phyloP scores from a whole-genome alignment of 805 yeast species.

The Teunomyces pallodes region DNA sequence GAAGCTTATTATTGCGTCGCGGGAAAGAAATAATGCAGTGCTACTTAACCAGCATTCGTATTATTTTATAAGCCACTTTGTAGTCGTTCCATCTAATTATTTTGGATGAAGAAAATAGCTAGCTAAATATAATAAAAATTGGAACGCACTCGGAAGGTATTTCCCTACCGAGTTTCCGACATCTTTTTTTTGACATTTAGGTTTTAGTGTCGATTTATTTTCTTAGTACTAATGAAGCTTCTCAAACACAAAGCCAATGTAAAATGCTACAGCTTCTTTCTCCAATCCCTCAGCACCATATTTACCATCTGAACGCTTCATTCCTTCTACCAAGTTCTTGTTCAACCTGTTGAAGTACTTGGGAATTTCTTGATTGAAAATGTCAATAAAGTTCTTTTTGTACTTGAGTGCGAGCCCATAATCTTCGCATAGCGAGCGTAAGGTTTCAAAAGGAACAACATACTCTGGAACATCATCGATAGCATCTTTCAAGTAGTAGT shows the following conservation, averaged over 20 bases:
- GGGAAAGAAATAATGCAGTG: background rate
- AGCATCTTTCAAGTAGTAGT: conserved; percentile 84
- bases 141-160: background rate
- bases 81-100: conserved; percentile 2
- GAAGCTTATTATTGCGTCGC: background rate
- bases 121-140: background rate
- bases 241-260: conserved; percentile 79
- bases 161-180: background rate
- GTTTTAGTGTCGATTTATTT: too few species aligned
- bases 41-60: background rate
- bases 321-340: conserved; percentile 62
- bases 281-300: conserved; percentile 89
- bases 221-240: conserved; percentile 31
- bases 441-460: conserved; percentile 89
- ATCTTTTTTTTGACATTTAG: too few species aligned
- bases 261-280: conserved; percentile 85
- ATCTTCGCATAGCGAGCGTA: conserved; percentile 80
- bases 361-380: conserved; percentile 79
- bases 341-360: conserved; percentile 55
- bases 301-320: conserved; percentile 73
- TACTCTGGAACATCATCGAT: conserved; percentile 96
- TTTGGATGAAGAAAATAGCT: background rate
- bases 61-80: background rate
- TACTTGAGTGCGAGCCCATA: conserved; percentile 70
- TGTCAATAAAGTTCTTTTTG: conserved; percentile 74